Conservation (phyloP, 495 filamentous ascomycete species). For the Penicillium canescens region DNA sequence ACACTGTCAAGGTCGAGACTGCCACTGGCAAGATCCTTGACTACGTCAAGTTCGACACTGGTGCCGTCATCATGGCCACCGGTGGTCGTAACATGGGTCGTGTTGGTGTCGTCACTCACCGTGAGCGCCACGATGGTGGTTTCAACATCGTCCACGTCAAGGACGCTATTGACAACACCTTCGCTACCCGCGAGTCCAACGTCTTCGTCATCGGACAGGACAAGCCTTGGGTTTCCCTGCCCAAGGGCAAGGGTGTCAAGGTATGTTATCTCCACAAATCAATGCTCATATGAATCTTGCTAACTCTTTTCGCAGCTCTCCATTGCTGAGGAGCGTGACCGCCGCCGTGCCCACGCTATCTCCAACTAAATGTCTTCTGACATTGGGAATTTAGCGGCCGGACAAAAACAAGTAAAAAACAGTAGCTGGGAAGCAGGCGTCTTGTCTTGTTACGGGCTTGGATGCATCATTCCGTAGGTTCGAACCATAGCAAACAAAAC, state of each 20-base stretch:
- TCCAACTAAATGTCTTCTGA: conserved; percentile 56
- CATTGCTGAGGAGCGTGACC: conserved; percentile 98
- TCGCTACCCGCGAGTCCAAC: conserved; percentile 97
- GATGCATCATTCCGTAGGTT: conserved; percentile 38
- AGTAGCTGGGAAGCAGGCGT: conserved; percentile 37
- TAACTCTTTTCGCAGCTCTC: conserved; percentile 58
- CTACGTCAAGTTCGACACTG: conserved; percentile 96
- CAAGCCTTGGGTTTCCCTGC: conserved; percentile 97
- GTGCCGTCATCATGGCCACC: conserved; percentile 94
- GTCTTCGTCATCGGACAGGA: conserved; percentile 97
- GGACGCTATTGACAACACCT: conserved; percentile 99
- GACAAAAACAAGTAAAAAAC: conserved; percentile 34
- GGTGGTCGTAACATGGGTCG: conserved; percentile 99
- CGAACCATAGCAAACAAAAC: conserved; percentile 37
- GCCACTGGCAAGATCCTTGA: conserved; percentile 95
- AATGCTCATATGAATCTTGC: not conserved
- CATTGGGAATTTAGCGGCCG: conserved; percentile 25
- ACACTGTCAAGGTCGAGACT: conserved; percentile 98
- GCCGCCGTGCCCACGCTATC: conserved; percentile 77
- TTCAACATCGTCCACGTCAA: conserved; percentile 99
- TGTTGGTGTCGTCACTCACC: conserved; percentile 99
- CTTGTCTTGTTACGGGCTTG: conserved; percentile 44
- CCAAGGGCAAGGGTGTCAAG: conserved; percentile 99
- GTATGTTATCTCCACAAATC: conserved; percentile 36
- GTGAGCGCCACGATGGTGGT: conserved; percentile 98